Conservation (phyloP, 257 asterid genomes). For the Agastache rugosa region DNA sequence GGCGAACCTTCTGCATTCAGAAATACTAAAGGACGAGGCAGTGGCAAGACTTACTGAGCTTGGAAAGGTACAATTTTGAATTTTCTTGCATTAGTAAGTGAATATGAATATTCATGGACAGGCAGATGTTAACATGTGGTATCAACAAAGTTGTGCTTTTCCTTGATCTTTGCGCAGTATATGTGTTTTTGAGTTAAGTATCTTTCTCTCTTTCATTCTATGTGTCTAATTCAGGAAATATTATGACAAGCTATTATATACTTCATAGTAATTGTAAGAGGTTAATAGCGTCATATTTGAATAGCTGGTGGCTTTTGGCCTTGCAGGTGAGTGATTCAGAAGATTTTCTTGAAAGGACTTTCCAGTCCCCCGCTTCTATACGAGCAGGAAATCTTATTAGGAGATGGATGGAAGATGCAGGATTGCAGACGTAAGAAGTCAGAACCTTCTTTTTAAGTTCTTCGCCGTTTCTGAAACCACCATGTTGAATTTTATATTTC, state of each 20-base stretch:
- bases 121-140: slow-evolving; percentile 18
- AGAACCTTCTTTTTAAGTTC: background rate
- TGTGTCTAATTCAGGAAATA: background rate
- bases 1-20: slow-evolving; percentile 47
- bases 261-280: background rate
- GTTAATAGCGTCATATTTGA: background rate
- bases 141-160: slow-evolving; percentile 12
- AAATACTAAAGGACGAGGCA: slow-evolving; percentile 78
- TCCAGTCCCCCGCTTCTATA: slow-evolving; percentile 88
- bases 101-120: slow-evolving; percentile 9
- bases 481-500: slow-evolving; percentile 22
- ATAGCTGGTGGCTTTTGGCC: slow-evolving; percentile 15
- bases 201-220: background rate
- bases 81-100: slow-evolving; percentile 20
- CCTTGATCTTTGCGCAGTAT: background rate
- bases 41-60: slow-evolving; percentile 80
- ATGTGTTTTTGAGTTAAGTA: background rate
- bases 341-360: slow-evolving; percentile 85
- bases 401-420: slow-evolving; percentile 95
- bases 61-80: slow-evolving; percentile 63
- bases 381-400: slow-evolving; percentile 75
- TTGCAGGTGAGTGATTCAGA: slow-evolving; percentile 93
- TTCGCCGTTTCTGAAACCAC: background rate
- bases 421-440: slow-evolving; percentile 74
- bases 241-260: too few species aligned